phyloP scores from a whole-genome alignment of 2,329 filamentous ascomycete species.

The Sclerotinia minor region DNA sequence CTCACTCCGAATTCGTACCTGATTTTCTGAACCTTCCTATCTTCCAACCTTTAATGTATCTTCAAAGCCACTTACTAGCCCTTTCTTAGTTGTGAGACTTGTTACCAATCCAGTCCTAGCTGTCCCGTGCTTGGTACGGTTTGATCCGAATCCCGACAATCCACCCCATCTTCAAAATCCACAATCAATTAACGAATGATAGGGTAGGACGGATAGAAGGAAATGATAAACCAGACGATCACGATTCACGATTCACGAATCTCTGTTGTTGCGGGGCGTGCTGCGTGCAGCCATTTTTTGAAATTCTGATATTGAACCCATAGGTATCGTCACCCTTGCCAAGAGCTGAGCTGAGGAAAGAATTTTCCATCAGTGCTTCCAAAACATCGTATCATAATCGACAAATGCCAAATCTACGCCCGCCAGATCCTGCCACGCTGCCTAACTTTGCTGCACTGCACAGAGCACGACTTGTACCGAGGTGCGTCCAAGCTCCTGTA shows the following conservation, averaged over 20 bases:
- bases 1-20: background rate
- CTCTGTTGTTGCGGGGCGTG: background rate
- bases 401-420: conserved; percentile 1
- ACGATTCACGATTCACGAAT: background rate
- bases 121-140: background rate
- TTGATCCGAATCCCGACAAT: conserved; percentile 9
- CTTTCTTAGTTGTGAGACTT: background rate
- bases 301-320: background rate
- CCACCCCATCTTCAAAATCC: background rate
- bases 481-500: conserved; percentile 15
- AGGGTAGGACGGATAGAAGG: background rate
- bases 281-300: background rate
- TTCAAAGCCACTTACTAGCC: background rate
- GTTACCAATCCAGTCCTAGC: background rate
- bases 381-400: conserved; percentile 12
- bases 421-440: conserved; percentile 17
- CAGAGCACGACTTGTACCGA: conserved; percentile 9
- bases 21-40: background rate
- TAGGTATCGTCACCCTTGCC: background rate
- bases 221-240: background rate
- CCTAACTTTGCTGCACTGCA: conserved; percentile 12
- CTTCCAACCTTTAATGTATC: background rate
- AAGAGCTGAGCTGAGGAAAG: conserved; percentile 10
- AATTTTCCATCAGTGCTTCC: conserved; percentile 7
- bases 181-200: background rate